These are phyloP conservation scores for Calocybe cyanea DNA, from an alignment of 768 basidiomycete genomes.

Conservation along the genomic window DNA sequence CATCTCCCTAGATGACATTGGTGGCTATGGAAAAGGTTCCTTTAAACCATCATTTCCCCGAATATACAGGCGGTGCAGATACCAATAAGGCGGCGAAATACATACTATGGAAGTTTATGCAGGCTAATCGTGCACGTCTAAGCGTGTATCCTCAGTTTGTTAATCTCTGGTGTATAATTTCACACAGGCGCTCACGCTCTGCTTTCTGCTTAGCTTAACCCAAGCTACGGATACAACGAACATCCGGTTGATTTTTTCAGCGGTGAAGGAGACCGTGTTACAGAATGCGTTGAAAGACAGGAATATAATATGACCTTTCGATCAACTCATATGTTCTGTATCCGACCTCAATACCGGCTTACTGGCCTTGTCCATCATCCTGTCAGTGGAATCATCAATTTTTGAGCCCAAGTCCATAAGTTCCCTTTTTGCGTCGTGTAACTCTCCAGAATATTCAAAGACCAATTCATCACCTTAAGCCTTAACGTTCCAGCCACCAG, in stretches of 20 bases:
- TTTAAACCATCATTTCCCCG: constrained; percentile 74
- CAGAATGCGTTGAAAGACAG: constrained; percentile 76
- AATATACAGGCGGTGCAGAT: constrained; percentile 84
- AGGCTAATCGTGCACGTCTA: constrained; percentile 80
- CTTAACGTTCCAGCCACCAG: too few species aligned
- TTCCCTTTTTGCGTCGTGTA: too few species aligned
- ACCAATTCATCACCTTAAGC: too few species aligned
- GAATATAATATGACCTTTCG: constrained; percentile 54
- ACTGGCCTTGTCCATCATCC: too few species aligned
- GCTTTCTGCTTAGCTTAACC: background rate
- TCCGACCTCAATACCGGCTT: too few species aligned
- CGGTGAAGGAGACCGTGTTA: constrained; percentile 79
- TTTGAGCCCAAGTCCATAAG: too few species aligned
- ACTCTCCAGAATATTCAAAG: too few species aligned
- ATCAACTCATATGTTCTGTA: background rate
- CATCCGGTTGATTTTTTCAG: constrained; percentile 67
- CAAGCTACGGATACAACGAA: constrained; percentile 57
- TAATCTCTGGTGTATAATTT: too few species aligned
- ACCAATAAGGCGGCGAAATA: constrained; percentile 94
- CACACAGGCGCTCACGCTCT: too few species aligned
- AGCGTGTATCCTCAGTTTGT: constrained; percentile 89
- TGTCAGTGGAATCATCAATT: too few species aligned
- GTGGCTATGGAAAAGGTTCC: constrained; percentile 46
- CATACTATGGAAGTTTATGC: constrained; percentile 93
- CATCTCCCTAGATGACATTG: constrained; percentile 49